A percentile compares a stretch with the other conserved stretches of the same genome.
phyloP scores from a whole-genome alignment of 352 stramenopile species.

The Elongisporangium undulatum region DNA sequence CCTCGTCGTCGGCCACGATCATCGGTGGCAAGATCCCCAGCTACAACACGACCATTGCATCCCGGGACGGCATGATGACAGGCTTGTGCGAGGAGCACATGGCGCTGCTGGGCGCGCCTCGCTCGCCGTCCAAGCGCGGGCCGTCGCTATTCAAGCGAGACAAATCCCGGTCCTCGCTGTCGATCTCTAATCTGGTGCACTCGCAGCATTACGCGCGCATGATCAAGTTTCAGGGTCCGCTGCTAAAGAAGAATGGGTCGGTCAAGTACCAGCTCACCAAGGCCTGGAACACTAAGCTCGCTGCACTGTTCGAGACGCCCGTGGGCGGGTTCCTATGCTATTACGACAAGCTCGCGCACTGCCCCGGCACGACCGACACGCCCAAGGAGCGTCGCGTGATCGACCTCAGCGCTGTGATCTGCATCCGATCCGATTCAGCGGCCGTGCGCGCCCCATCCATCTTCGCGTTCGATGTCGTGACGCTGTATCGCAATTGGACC shows the following conservation, averaged over 20 bases:
- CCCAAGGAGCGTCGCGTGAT: constrained; percentile 60
- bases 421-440: constrained; percentile 46
- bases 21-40: neutral
- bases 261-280: constrained; percentile 62
- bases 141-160: constrained; percentile 16
- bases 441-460: constrained; percentile 5
- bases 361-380: constrained; percentile 39
- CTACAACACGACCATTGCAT: constrained; percentile 3
- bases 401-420: constrained; percentile 61
- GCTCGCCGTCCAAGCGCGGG: constrained; percentile 28
- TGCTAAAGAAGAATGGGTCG: constrained; percentile 37
- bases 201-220: constrained; percentile 41
- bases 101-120: constrained; percentile 13
- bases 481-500: constrained; percentile 70
- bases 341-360: constrained; percentile 65
- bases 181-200: constrained; percentile 27
- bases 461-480: constrained; percentile 67
- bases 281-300: constrained; percentile 50
- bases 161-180: constrained; percentile 14
- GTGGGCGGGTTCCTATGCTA: constrained; percentile 69
- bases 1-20: neutral
- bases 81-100: constrained; percentile 32
- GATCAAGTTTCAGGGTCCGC: constrained; percentile 50
- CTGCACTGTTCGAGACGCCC: constrained; percentile 51
- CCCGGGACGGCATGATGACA: constrained; percentile 1